Conservation (phyloP, 345 rosid species). For the Orychophragmus violaceus region DNA sequence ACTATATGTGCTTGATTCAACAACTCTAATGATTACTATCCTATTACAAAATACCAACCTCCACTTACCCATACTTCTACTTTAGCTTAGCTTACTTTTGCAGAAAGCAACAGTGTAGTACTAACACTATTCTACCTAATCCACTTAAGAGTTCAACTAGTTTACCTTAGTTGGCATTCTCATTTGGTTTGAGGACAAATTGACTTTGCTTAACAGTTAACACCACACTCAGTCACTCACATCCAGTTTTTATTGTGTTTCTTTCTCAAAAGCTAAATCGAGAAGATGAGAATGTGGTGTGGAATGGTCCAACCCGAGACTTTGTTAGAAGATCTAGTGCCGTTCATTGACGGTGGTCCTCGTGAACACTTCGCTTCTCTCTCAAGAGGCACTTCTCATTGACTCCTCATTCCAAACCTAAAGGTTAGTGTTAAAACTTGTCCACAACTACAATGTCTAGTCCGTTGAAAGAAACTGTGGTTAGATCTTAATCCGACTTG, state of each 20-base stretch:
- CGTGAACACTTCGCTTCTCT: constrained; percentile 63
- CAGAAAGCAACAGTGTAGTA: too few relatives aligned
- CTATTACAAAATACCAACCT: too few relatives aligned
- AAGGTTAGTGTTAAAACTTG: constrained; percentile 36
- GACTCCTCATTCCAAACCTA: constrained; percentile 54
- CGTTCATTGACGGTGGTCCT: constrained; percentile 94
- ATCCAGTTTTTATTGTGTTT: constrained; percentile 9
- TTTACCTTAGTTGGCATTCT: too few relatives aligned
- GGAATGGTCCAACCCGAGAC: constrained; percentile 94
- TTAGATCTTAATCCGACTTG: not conserved
- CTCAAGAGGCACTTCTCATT: constrained; percentile 64
- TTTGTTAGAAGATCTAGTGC: constrained; percentile 86
- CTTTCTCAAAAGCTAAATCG: constrained; percentile 75
- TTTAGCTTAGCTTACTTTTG: too few relatives aligned
- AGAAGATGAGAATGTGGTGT: constrained; percentile 81
- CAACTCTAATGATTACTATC: too few relatives aligned
- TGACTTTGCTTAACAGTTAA: too few relatives aligned
- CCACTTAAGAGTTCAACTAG: too few relatives aligned
- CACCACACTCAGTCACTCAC: not conserved
- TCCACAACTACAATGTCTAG: too few relatives aligned
- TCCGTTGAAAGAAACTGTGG: not conserved
- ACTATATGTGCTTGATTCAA: too few relatives aligned
- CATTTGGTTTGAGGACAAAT: too few relatives aligned
- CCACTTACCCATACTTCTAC: too few relatives aligned
- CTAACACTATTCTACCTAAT: too few relatives aligned